Base-by-base conservation (phyloP, 2,329 filamentous ascomycete genomes). In the Colletotrichum echinochloae region DNA sequence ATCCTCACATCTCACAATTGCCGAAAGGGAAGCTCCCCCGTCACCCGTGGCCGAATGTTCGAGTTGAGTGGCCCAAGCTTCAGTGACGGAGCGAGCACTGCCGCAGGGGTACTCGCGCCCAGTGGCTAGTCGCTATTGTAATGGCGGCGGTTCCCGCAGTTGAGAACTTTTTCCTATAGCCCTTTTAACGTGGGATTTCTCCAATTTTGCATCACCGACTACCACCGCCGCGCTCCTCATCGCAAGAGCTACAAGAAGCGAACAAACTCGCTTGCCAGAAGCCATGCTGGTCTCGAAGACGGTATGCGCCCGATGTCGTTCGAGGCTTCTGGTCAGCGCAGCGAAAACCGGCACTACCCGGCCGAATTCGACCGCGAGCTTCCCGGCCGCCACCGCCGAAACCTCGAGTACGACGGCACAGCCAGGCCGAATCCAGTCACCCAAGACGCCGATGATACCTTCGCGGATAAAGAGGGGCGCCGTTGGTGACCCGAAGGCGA, bases 211-310 rank as follows among this genome's bases (percentile, higher is more conserved):
- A 26, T 37, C 57, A 18, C 37, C 49, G 54, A 60, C 51, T 28
- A n/a, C 30, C 39, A n/a, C 30, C 39, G 14, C 60, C 30, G 23
- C 65, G 37, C 48, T 44, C 2, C 20, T 62, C 16, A 23, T 16
- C 55, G 48, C 66, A 55, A 65, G 46, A 20, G 49, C 3, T 8
- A 18, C 11, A 9, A 23, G 23, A 26, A 20, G 18, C 30, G 52
- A 46, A 67, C 37, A 52, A 52, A 20, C 9, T 26, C 59, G 52
- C 12, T 23, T 33, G 56, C 39, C 54, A 60, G 46, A 54, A 72
- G 72, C 63, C 60, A 82, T 82, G 81, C 77, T 78, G 73, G 73
- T 78, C 64, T 77, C 81, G 65, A 75, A 79, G 65, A 75, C 76
- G 44, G 74, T 77, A 68, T 82, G 81, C 74, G 77, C 76, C 72